Conservation (phyloP, 2,329 filamentous ascomycete genomes). For the Ascochyta koolunga region DNA sequence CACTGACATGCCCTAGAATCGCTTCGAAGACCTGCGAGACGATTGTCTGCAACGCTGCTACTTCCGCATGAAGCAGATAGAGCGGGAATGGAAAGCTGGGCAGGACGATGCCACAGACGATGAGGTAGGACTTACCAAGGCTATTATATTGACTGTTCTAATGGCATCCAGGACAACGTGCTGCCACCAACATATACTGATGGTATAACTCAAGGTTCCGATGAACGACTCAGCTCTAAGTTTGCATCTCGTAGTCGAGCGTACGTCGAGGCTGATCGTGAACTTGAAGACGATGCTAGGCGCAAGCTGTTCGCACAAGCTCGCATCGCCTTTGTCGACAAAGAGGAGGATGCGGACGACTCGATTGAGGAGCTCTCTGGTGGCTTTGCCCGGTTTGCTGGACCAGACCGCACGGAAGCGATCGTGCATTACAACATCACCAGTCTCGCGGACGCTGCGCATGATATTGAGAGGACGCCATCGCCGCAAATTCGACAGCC, state of each 20-base stretch:
- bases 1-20: constrained; percentile 27
- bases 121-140: constrained; percentile 36
- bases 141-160: background rate
- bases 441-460: constrained; percentile 42
- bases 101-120: constrained; percentile 50
- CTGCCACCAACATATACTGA: constrained; percentile 41
- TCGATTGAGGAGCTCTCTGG: constrained; percentile 33
- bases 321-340: constrained; percentile 31
- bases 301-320: constrained; percentile 32
- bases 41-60: constrained; percentile 46
- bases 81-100: constrained; percentile 42
- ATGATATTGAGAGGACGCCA: constrained; percentile 43
- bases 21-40: constrained; percentile 41
- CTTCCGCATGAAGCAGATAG: constrained; percentile 47
- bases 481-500: constrained; percentile 27
- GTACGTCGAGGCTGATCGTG: constrained; percentile 48
- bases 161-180: constrained; percentile 37
- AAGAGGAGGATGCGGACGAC: constrained; percentile 43
- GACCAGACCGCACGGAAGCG: constrained; percentile 50
- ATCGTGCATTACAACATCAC: constrained; percentile 46
- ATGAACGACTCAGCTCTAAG: constrained; percentile 40
- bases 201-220: constrained; percentile 27
- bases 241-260: constrained; percentile 51
- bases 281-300: constrained; percentile 40
- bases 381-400: constrained; percentile 52